Evolutionary conservation across 768 basidiomycete species (phyloP).

Genomic region (Panellus pusillus): DNA sequence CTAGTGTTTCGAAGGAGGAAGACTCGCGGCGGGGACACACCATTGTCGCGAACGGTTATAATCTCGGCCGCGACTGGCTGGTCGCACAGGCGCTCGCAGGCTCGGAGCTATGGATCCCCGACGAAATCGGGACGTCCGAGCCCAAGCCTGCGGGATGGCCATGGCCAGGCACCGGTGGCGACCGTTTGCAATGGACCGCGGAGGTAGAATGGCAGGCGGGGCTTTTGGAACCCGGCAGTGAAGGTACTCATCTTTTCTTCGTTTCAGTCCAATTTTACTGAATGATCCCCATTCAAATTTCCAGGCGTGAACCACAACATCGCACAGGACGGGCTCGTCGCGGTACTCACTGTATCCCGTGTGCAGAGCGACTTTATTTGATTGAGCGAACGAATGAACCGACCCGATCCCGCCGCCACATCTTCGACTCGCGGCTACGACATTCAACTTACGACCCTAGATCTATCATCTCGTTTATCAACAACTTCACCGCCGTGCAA

Average conservation of each 20-base stretch:
- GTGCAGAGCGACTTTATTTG: conserved; percentile 23
- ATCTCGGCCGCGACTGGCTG: conserved; percentile 75
- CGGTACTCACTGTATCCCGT: conserved; percentile 69
- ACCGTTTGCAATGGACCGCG: conserved; percentile 71
- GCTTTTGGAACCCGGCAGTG: conserved; percentile 64
- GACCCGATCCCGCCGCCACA: not conserved
- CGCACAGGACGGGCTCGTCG: conserved; percentile 75
- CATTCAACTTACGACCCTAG: too few relatives aligned
- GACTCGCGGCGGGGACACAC: conserved; percentile 66
- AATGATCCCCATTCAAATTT: not conserved
- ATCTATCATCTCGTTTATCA: too few relatives aligned
- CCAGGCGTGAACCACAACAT: conserved; percentile 82
- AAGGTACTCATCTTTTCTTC: conserved; percentile 43
- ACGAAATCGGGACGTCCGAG: not conserved
- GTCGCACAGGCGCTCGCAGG: conserved; percentile 57
- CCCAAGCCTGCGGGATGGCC: conserved; percentile 14
- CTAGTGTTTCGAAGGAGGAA: conserved; percentile 75
- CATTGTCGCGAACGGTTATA: conserved; percentile 79
- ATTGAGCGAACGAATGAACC: too few relatives aligned
- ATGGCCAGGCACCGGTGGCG: conserved; percentile 55
- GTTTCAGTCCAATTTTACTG: not conserved
- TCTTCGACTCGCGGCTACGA: too few relatives aligned
- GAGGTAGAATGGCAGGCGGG: conserved; percentile 75
- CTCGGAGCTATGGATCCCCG: conserved; percentile 8
- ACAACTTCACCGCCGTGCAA: too few relatives aligned